Evolutionary conservation across 306 rosid species (phyloP).

Genomic region (Begonia fuchsioides): DNA sequence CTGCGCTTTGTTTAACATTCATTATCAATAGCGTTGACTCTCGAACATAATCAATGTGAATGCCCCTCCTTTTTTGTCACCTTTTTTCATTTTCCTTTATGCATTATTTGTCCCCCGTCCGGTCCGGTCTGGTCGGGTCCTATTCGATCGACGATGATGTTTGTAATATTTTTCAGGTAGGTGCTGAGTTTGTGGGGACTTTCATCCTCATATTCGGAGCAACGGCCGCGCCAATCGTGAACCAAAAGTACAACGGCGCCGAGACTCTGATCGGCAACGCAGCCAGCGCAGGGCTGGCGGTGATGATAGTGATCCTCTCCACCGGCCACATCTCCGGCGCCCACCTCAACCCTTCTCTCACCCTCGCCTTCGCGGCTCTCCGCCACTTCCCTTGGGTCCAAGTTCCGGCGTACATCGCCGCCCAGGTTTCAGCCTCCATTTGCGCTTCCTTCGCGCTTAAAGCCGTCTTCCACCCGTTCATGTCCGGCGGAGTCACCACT

Average conservation of each 20-base stretch:
- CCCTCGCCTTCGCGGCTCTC: slow-evolving; percentile 64
- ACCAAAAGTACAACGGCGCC: slow-evolving; percentile 66
- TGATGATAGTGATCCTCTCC: slow-evolving; percentile 74
- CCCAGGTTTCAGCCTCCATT: slow-evolving; percentile 72
- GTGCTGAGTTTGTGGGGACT: slow-evolving; percentile 96
- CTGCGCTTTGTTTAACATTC: no score
- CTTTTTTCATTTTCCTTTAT: no score
- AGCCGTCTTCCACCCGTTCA: slow-evolving; percentile 53
- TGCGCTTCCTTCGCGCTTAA: slow-evolving; percentile 75
- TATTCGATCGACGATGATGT: no score
- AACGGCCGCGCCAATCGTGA: slow-evolving; percentile 80
- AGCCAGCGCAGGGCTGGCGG: slow-evolving; percentile 70
- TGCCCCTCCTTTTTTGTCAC: no score
- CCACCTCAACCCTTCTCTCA: slow-evolving; percentile 79
- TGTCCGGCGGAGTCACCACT: slow-evolving; percentile 70
- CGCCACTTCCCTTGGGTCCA: slow-evolving; percentile 93
- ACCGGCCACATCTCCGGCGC: slow-evolving; percentile 96
- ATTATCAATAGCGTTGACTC: no score
- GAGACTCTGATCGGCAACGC: slow-evolving; percentile 69
- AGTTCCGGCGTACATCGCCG: slow-evolving; percentile 66
- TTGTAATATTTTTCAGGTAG: slow-evolving; percentile 31
- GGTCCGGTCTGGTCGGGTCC: no score
- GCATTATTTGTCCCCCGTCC: no score
- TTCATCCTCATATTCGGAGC: slow-evolving; percentile 77
- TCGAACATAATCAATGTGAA: no score